Conservation (phyloP, 2,329 filamentous ascomycete species). For the Stylonectria norvegica region DNA sequence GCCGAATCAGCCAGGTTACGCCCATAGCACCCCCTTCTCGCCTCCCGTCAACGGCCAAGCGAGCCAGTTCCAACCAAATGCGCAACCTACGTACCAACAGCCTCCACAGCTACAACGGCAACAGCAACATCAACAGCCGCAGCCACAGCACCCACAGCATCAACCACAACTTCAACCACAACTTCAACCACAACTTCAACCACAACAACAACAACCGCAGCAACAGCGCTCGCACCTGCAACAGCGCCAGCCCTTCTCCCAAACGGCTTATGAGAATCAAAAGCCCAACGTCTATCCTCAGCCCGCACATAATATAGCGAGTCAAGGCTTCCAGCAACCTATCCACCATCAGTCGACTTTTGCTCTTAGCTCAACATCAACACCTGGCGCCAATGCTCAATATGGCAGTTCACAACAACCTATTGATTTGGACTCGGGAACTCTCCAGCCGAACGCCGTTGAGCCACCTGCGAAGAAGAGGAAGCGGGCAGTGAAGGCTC, state of each 20-base stretch:
- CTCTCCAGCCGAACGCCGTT: conserved; percentile 16
- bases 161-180: conserved; percentile 16
- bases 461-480: conserved; percentile 38
- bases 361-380: conserved; percentile 15
- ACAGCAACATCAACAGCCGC: conserved; percentile 24
- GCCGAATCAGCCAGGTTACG: conserved; percentile 27
- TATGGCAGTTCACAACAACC: conserved; percentile 23
- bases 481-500: conserved; percentile 33
- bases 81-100: conserved; percentile 14
- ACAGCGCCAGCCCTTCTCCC: conserved; percentile 18
- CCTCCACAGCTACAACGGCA: conserved; percentile 22
- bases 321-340: conserved; percentile 22
- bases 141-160: conserved; percentile 24
- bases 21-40: conserved; percentile 21
- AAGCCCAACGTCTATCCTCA: conserved; percentile 20
- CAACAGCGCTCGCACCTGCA: background rate
- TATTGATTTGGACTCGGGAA: conserved; percentile 19
- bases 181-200: conserved; percentile 15
- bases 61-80: conserved; percentile 15
- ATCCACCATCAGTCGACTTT: conserved; percentile 20
- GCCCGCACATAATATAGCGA: conserved; percentile 12
- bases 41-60: conserved; percentile 26
- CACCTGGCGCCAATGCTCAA: conserved; percentile 18
- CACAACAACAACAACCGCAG: conserved; percentile 16
- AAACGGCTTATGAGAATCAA: conserved; percentile 21